Base-by-base conservation (phyloP, 2,329 filamentous ascomycete genomes). In the Penicillium sp. region DNA sequence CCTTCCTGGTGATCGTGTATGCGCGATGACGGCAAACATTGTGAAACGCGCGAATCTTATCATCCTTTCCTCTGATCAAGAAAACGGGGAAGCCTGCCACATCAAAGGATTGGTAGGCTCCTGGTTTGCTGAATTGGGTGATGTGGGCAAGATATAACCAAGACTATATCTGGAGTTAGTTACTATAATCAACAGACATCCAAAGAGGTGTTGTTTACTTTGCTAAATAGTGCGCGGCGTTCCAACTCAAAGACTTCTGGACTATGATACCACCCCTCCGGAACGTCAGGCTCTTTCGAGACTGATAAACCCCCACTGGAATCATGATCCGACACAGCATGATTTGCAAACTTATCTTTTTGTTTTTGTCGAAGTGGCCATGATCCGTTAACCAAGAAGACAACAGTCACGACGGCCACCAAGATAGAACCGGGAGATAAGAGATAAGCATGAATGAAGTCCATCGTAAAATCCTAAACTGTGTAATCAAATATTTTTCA, bases 1-100 rank as follows among this genome's bases (percentile, higher is more conserved):
- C 77, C 44, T 79, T 77, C 4, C 75, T 78, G 9, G 85, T 82
- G 9, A 87, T 79, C 0, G 84, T 83, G 65, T 83, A 88, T 23
- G 85, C 85, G 7, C 85, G 78, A 68, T 87, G 85, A 2, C 85
- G 75, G 71, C 85, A 87, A 35, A 87, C 77, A 64, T 88, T 87
- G 73, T 87, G 85, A 68, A 87, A 87, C 16, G 79, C 84, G 56
- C 84, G 80, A 68, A 87, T 80, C 10, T 76, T 75, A 16, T 77
- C 75, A 23, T 81, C 76, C 50, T 82, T 80, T 57, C 84, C 82
- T 14, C 73, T 71, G 54, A 79, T 76, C 25, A 87, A 69, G 63
- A 87, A 75, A 62, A 87, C 80, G 11, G 85, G 78, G 67, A 81
- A 85, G n/a, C 80, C 82, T 14, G 83, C 83, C 2, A 85, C 69